A percentile compares a stretch with the other conserved stretches of the same genome.
These are phyloP conservation scores for Malassezia sympodialis DNA, from an alignment of 1,284 basidiomycete species.

Conservation along the genomic window DNA sequence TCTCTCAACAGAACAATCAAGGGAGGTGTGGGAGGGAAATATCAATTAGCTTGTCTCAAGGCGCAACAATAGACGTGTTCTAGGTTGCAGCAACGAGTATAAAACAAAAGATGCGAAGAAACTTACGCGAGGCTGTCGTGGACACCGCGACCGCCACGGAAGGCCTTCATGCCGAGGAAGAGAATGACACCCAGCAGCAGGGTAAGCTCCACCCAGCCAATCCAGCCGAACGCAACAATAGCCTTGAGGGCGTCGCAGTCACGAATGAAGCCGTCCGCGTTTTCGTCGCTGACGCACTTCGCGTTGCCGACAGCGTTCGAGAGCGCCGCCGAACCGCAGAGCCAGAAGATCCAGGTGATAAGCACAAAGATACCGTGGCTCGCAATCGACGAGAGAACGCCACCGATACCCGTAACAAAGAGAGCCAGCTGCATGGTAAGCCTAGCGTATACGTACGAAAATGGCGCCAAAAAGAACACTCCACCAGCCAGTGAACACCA, in stretches of 20 bases:
- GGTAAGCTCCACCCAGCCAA: constrained; percentile 35
- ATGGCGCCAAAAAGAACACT: constrained; percentile 34
- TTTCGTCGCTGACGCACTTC: constrained; percentile 16
- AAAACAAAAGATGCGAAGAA: background rate
- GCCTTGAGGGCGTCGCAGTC: constrained; percentile 43
- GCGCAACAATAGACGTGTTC: background rate
- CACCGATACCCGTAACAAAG: constrained; percentile 43
- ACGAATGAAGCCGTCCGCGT: constrained; percentile 17
- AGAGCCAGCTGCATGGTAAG: constrained; percentile 29
- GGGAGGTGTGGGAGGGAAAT: background rate
- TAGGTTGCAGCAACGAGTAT: constrained; percentile 10
- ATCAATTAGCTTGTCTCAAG: constrained; percentile 12
- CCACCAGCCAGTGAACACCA: constrained; percentile 44
- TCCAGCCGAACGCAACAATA: constrained; percentile 44
- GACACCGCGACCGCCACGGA: constrained; percentile 43
- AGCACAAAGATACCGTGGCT: constrained; percentile 37
- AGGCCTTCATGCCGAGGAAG: constrained; percentile 36
- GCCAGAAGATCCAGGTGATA: constrained; percentile 42
- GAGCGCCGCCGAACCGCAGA: constrained; percentile 39
- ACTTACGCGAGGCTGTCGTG: constrained; percentile 35
- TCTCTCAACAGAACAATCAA: constrained; percentile 3
- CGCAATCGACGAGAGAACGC: constrained; percentile 44
- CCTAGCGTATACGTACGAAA: constrained; percentile 29
- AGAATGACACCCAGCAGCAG: constrained; percentile 36
- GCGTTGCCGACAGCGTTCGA: constrained; percentile 28